phyloP scores from a whole-genome alignment of 441 rosid genomes.

The Omphalea diandra region DNA sequence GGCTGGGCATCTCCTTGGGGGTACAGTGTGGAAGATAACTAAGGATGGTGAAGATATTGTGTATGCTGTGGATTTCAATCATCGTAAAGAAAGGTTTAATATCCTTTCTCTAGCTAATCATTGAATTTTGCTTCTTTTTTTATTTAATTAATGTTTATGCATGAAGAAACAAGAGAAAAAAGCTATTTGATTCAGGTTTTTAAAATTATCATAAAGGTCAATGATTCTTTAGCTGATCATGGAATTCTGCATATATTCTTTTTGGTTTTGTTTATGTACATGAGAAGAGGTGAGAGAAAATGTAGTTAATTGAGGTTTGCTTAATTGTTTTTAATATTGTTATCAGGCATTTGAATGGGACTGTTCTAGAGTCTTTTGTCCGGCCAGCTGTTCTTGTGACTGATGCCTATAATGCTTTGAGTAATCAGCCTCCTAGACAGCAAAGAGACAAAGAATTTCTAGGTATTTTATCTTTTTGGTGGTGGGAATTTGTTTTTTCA shows the following conservation, averaged over 20 bases:
- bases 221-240: slow-evolving; percentile 5
- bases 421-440: slow-evolving; percentile 68
- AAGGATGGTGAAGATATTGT: slow-evolving; percentile 97
- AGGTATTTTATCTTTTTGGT: slow-evolving; percentile 40
- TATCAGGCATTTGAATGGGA: slow-evolving; percentile 96
- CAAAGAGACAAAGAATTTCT: slow-evolving; percentile 86
- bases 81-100: slow-evolving; percentile 97
- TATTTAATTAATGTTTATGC: no score
- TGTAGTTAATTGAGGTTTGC: slow-evolving; percentile 1
- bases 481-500: slow-evolving; percentile 7
- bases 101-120: slow-evolving; percentile 7
- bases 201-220: no score
- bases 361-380: slow-evolving; percentile 79
- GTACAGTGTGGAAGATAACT: slow-evolving; percentile 93
- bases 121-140: slow-evolving; percentile 8
- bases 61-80: slow-evolving; percentile 97
- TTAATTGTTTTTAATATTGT: slow-evolving; percentile 18
- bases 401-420: slow-evolving; percentile 82
- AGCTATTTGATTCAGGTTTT: no score
- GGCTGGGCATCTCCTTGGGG: slow-evolving; percentile 96
- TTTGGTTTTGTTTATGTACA: neutral
- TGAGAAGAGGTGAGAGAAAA: slow-evolving; percentile 5
- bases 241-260: slow-evolving; percentile 7
- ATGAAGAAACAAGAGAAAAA: no score
- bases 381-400: slow-evolving; percentile 96